Percentiles rank a stretch among this genome's conserved stretches.
phyloP scores from a whole-genome alignment of 345 rosid genomes.

The Gossypium turneri region DNA sequence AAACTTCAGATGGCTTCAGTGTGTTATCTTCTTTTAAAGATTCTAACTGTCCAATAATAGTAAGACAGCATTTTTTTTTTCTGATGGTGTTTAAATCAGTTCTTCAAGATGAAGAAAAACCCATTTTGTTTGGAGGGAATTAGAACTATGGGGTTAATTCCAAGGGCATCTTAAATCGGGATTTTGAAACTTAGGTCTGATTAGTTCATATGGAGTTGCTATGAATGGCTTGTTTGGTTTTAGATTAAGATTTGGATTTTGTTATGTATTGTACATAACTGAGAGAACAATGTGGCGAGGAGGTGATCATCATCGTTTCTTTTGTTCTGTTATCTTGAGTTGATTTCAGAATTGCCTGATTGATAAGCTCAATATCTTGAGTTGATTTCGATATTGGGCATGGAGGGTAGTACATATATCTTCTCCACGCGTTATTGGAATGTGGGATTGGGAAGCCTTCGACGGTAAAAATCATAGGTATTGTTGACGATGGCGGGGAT shows the following conservation, averaged over 20 bases:
- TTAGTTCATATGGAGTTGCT: background rate
- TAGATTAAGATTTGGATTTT: background rate
- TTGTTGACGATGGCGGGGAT: no score
- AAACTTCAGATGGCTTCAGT: slow-evolving; percentile 8
- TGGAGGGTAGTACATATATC: no score
- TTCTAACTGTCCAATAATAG: slow-evolving; percentile 7
- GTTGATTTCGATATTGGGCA: slow-evolving; percentile 27
- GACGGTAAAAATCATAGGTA: no score
- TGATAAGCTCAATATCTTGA: slow-evolving; percentile 38
- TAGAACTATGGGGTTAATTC: background rate
- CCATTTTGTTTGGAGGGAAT: background rate
- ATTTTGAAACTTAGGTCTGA: no score
- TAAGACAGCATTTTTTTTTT: no score
- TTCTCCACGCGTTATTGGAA: no score
- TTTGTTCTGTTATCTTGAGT: slow-evolving; percentile 40
- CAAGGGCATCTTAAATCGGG: background rate
- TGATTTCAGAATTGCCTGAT: slow-evolving; percentile 41
- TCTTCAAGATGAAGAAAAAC: background rate
- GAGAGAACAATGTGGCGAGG: slow-evolving; percentile 55
- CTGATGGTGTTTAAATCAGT: background rate
- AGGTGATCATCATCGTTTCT: slow-evolving; percentile 41
- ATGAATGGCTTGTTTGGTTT: background rate
- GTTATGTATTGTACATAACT: slow-evolving; percentile 30
- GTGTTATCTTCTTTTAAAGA: background rate
- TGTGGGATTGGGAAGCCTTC: no score